phyloP scores from a whole-genome alignment of 2,329 filamentous ascomycete genomes.

The Penicillium sp. region DNA sequence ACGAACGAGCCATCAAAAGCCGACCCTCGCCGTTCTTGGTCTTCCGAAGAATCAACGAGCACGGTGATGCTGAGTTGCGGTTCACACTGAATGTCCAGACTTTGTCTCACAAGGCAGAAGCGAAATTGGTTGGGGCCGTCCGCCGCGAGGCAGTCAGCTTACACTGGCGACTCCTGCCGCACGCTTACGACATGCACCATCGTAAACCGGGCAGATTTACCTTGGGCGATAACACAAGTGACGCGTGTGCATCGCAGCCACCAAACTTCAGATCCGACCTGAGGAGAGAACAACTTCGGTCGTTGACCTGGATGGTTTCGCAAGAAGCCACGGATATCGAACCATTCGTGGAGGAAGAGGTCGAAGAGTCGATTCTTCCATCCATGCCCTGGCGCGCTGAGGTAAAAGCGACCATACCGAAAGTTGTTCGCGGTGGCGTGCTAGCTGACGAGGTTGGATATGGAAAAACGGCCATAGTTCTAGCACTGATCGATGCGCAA shows the following conservation, averaged over 20 bases:
- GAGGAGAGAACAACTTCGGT: constrained; percentile 52
- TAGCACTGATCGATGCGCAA: constrained; percentile 52
- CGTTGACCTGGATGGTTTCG: constrained; percentile 57
- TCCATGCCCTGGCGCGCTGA: constrained; percentile 57
- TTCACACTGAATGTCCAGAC: constrained; percentile 39
- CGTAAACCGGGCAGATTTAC: constrained; percentile 38
- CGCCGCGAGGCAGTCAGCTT: constrained; percentile 24
- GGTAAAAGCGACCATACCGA: constrained; percentile 38
- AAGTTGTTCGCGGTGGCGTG: constrained; percentile 54
- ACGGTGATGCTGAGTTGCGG: constrained; percentile 37
- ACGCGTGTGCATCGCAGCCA: constrained; percentile 33
- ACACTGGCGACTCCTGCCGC: constrained; percentile 48
- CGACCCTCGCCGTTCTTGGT: constrained; percentile 45
- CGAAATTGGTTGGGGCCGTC: constrained; percentile 21
- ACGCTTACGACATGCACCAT: constrained; percentile 39
- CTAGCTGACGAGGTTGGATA: constrained; percentile 63
- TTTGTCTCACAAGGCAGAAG: constrained; percentile 37
- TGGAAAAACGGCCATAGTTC: constrained; percentile 61
- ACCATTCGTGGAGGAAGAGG: constrained; percentile 52
- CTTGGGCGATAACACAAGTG: constrained; percentile 44
- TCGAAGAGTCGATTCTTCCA: constrained; percentile 53
- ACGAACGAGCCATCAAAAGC: constrained; percentile 51
- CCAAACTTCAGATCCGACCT: constrained; percentile 41
- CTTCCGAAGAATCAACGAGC: constrained; percentile 33
- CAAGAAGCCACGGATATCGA: constrained; percentile 48